These are phyloP conservation scores for Cytospora paraplurivora DNA, from an alignment of 2,329 filamentous ascomycete species.

Conservation along the genomic window DNA sequence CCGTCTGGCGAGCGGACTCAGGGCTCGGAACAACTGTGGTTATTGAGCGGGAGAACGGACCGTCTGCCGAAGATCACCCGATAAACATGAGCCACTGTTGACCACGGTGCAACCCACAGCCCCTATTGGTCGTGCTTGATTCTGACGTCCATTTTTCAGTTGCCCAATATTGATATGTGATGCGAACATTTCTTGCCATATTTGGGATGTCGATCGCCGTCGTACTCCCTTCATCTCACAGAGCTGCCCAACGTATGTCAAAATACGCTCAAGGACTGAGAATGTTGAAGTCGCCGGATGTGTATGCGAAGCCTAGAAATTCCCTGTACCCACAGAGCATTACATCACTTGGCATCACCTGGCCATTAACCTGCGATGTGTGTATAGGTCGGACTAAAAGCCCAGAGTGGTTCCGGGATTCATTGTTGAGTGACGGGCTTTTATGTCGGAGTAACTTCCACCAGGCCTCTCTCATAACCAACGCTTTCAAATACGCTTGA, in stretches of 20 bases:
- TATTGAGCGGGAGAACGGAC: constrained; percentile 22
- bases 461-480: constrained; percentile 5
- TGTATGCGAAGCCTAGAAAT: not conserved
- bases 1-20: constrained; percentile 17
- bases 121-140: constrained; percentile 17
- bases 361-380: not conserved
- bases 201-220: constrained; percentile 12
- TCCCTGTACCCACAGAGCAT: not conserved
- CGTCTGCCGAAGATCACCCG: constrained; percentile 28
- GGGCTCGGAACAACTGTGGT: constrained; percentile 13
- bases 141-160: constrained; percentile 10
- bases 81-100: constrained; percentile 19
- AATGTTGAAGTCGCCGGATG: not conserved
- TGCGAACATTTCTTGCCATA: constrained; percentile 12
- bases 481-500: not conserved
- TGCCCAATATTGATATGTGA: not conserved
- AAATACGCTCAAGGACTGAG: not conserved
- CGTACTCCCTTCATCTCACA: not conserved
- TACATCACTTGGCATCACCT: constrained; percentile 5
- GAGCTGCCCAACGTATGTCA: constrained; percentile 7
- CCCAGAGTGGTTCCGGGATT: not conserved
- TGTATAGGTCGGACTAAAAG: constrained; percentile 6
- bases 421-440: not conserved
- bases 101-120: constrained; percentile 22
- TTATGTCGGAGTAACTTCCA: not conserved